Evolutionary conservation across 2,329 filamentous ascomycete genomes (phyloP).

Genomic region (Biscogniauxia sp.): DNA sequence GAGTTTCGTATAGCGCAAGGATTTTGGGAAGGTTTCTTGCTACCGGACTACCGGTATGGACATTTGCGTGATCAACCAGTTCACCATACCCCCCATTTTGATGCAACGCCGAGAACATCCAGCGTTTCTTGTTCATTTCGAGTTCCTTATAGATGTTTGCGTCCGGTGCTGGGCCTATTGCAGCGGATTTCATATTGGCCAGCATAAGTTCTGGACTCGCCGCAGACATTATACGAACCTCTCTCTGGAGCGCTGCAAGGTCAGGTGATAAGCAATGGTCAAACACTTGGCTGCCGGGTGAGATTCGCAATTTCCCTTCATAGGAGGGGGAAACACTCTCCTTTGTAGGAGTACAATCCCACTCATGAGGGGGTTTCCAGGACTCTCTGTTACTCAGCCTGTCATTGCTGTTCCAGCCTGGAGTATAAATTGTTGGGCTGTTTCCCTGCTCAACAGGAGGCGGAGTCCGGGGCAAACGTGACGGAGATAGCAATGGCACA

Average conservation of each 20-base stretch:
- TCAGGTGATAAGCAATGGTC: slow-evolving; percentile 30
- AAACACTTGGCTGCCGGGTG: slow-evolving; percentile 18
- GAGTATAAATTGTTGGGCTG: slow-evolving; percentile 23
- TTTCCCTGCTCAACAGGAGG: slow-evolving; percentile 16
- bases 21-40: slow-evolving; percentile 34
- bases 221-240: slow-evolving; percentile 54
- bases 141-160: slow-evolving; percentile 48
- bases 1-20: slow-evolving; percentile 51
- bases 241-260: slow-evolving; percentile 45
- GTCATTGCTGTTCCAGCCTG: slow-evolving; percentile 20
- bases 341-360: slow-evolving; percentile 36
- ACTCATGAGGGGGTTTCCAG: slow-evolving; percentile 47
- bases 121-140: slow-evolving; percentile 56
- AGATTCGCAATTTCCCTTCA: slow-evolving; percentile 21
- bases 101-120: slow-evolving; percentile 59
- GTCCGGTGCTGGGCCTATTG: slow-evolving; percentile 44
- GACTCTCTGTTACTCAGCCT: slow-evolving; percentile 37
- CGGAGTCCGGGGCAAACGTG: slow-evolving; percentile 23
- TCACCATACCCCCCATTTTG: slow-evolving; percentile 39
- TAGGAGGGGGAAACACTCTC: slow-evolving; percentile 17
- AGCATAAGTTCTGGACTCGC: slow-evolving; percentile 52
- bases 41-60: slow-evolving; percentile 13
- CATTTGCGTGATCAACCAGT: slow-evolving; percentile 11
- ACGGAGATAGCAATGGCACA: slow-evolving; percentile 18
- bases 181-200: slow-evolving; percentile 51